Evolutionary conservation across 2,329 filamentous ascomycete genomes (phyloP).

Genomic region (Colletotrichum endophyticum): DNA sequence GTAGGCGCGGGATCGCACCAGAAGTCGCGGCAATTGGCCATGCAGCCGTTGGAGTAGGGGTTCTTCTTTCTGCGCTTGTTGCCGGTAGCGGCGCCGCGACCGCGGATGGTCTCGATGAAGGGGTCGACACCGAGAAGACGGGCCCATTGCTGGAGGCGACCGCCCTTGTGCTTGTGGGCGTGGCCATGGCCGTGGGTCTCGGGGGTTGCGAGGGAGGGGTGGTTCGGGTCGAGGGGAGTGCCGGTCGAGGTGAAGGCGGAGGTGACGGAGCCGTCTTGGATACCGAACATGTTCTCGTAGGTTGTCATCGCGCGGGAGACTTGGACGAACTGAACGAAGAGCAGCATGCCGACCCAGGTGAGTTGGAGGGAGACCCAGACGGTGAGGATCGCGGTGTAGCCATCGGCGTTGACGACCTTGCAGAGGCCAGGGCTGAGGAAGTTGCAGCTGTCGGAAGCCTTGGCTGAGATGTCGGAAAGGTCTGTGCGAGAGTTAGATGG

Average conservation of each 20-base stretch:
- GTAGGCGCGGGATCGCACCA: constrained; percentile 90
- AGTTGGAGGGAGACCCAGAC: constrained; percentile 86
- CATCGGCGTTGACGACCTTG: constrained; percentile 77
- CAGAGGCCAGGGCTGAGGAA: constrained; percentile 79
- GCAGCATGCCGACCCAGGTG: constrained; percentile 96
- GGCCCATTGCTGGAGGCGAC: constrained; percentile 80
- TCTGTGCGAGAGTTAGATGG: constrained; percentile 52
- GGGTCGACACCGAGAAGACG: constrained; percentile 89
- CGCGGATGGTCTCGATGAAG: constrained; percentile 91
- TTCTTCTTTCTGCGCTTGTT: constrained; percentile 70
- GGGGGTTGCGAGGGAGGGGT: constrained; percentile 65
- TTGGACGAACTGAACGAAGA: constrained; percentile 92
- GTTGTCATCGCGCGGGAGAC: constrained; percentile 93
- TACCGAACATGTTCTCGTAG: constrained; percentile 92
- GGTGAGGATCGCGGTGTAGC: constrained; percentile 80
- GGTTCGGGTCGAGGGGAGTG: constrained; percentile 70
- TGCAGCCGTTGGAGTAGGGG: constrained; percentile 81
- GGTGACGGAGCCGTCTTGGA: constrained; percentile 68
- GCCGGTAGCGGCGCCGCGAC: constrained; percentile 70
- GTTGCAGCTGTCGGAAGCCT: constrained; percentile 67
- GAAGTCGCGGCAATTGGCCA: constrained; percentile 95
- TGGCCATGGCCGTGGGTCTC: constrained; percentile 45
- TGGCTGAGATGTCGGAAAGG: constrained; percentile 62
- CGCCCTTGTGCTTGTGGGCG: constrained; percentile 60
- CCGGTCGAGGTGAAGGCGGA: constrained; percentile 81